Percentiles rank a stretch among this genome's conserved stretches.
These are phyloP conservation scores for Boletus smithii DNA, from an alignment of 1,284 basidiomycete genomes.

Conservation along the genomic window DNA sequence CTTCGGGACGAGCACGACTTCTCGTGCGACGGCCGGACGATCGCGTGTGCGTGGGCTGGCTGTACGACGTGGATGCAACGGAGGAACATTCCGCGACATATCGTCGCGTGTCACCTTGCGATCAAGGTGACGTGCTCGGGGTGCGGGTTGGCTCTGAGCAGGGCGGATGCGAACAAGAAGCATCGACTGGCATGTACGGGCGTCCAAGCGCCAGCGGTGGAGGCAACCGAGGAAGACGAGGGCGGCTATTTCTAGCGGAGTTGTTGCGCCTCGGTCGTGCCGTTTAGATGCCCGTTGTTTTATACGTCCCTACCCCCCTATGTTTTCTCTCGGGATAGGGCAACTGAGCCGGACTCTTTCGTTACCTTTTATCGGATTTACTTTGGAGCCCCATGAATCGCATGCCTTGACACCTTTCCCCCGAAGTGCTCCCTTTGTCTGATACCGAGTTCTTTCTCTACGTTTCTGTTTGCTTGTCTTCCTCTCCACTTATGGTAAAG, in stretches of 20 bases:
- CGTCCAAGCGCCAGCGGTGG: background rate
- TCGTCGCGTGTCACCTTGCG: slow-evolving; percentile 26
- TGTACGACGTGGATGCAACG: slow-evolving; percentile 25
- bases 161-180: slow-evolving; percentile 29
- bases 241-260: slow-evolving; percentile 14
- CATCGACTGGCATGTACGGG: slow-evolving; percentile 19
- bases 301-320: background rate
- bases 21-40: slow-evolving; percentile 15
- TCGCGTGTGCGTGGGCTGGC: slow-evolving; percentile 19
- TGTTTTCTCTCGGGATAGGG: background rate
- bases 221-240: slow-evolving; percentile 1
- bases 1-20: slow-evolving; percentile 25
- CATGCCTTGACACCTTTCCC: too few relatives aligned
- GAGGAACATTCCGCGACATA: slow-evolving; percentile 28
- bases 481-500: too few relatives aligned
- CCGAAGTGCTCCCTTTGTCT: too few relatives aligned
- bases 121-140: slow-evolving; percentile 19
- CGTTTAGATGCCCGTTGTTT: slow-evolving; percentile 3
- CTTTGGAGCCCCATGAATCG: too few relatives aligned
- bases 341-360: background rate
- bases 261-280: slow-evolving; percentile 4
- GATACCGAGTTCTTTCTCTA: too few relatives aligned
- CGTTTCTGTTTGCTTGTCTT: too few relatives aligned
- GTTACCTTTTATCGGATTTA: background rate
- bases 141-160: slow-evolving; percentile 23